These are phyloP conservation scores for Begonia masoniana DNA, from an alignment of 306 rosid genomes.

Conservation along the genomic window DNA sequence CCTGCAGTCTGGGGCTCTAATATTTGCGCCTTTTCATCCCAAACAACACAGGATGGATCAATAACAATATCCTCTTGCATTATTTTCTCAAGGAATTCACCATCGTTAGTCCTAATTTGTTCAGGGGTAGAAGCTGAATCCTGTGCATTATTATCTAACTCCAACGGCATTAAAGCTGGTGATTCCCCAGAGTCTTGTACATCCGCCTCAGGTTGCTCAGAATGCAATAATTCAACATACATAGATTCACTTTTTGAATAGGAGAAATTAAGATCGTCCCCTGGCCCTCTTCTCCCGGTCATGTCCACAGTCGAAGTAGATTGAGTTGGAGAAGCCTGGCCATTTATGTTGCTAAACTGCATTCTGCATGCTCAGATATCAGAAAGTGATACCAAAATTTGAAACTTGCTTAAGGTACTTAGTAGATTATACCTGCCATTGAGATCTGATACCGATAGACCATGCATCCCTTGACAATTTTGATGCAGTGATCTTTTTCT, in stretches of 20 bases:
- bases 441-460: constrained; percentile 37
- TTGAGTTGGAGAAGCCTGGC: constrained; percentile 20
- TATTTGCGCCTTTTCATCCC: constrained; percentile 84
- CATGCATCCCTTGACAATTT: constrained; percentile 34
- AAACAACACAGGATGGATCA: constrained; percentile 58
- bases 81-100: constrained; percentile 28
- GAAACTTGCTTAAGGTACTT: neutral
- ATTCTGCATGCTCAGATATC: constrained; percentile 31
- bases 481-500: constrained; percentile 53
- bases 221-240: constrained; percentile 57
- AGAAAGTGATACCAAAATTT: constrained; percentile 11
- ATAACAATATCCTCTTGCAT: constrained; percentile 47
- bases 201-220: constrained; percentile 31
- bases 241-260: constrained; percentile 52
- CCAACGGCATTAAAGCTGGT: constrained; percentile 26
- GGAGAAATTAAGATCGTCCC: constrained; percentile 45
- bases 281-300: constrained; percentile 21
- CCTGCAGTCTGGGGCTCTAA: neutral
- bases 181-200: constrained; percentile 39
- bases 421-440: constrained; percentile 56
- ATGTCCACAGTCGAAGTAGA: constrained; percentile 18
- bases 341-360: constrained; percentile 16
- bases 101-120: constrained; percentile 25
- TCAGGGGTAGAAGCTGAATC: constrained; percentile 29
- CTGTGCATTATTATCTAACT: constrained; percentile 24